phyloP scores from a whole-genome alignment of 768 basidiomycete species.

The Pleurotus sapidus region DNA sequence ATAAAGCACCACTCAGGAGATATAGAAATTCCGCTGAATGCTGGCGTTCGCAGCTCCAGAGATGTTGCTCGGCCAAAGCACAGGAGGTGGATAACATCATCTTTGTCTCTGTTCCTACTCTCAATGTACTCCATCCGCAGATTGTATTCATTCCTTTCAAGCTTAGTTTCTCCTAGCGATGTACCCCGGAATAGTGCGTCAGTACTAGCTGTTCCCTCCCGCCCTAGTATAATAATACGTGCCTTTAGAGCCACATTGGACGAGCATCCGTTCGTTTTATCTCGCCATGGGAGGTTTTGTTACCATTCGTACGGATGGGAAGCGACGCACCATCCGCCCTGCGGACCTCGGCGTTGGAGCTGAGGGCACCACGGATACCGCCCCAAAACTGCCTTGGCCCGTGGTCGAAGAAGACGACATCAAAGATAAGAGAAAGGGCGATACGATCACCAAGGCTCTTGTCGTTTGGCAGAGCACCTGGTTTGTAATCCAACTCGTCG shows the following conservation, averaged over 20 bases:
- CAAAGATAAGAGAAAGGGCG: constrained; percentile 26
- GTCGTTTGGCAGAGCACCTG: constrained; percentile 30
- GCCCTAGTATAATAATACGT: not conserved
- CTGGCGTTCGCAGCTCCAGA: not conserved
- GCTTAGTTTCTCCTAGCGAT: too few relatives aligned
- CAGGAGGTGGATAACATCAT: too few relatives aligned
- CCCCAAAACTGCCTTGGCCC: not conserved
- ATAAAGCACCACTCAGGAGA: not conserved
- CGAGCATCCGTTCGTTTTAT: not conserved
- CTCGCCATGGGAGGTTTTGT: not conserved
- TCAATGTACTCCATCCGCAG: too few relatives aligned
- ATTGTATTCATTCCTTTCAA: too few relatives aligned
- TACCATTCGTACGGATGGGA: not conserved
- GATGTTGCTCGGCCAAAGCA: not conserved
- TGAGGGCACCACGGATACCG: not conserved
- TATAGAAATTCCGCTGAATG: not conserved
- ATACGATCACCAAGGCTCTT: constrained; percentile 28
- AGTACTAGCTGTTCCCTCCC: too few relatives aligned
- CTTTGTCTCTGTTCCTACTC: too few relatives aligned
- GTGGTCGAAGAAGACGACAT: constrained; percentile 14
- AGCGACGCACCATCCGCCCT: not conserved
- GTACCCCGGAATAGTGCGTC: too few relatives aligned
- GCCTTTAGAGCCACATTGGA: not conserved
- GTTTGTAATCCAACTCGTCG: constrained; percentile 29
- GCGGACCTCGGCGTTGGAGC: not conserved